Percentiles rank a stretch among this genome's conserved stretches.
Conservation (phyloP, 164 flowering plant species). For the Echeveria elegans region DNA sequence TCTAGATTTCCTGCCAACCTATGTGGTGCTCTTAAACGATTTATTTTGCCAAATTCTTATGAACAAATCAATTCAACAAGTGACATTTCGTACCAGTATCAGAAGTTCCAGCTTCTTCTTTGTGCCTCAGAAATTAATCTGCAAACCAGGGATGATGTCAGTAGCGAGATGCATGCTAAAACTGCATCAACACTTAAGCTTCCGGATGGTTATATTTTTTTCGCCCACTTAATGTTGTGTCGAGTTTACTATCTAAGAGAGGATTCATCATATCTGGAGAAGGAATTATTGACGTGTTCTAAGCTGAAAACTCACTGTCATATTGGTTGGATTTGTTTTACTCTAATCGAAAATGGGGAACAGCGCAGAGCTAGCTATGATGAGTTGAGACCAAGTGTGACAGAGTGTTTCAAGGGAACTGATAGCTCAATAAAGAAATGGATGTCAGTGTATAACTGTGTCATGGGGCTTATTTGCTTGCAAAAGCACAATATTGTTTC, state of each 20-base stretch:
- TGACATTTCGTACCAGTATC: slow-evolving; percentile 28
- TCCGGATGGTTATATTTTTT: slow-evolving; percentile 45
- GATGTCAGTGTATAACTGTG: slow-evolving; percentile 48
- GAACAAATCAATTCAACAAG: slow-evolving; percentile 23
- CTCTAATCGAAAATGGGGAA: slow-evolving; percentile 39
- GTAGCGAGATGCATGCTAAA: slow-evolving; percentile 42
- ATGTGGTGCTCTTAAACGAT: slow-evolving; percentile 41
- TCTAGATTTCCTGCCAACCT: slow-evolving; percentile 67
- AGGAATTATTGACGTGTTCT: slow-evolving; percentile 56
- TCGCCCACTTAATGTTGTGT: slow-evolving; percentile 64
- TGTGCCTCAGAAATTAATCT: slow-evolving; percentile 81
- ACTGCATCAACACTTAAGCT: slow-evolving; percentile 38
- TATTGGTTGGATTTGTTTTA: slow-evolving; percentile 79
- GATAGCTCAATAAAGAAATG: slow-evolving; percentile 35
- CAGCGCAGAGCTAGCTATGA: slow-evolving; percentile 23
- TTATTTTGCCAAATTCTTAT: slow-evolving; percentile 37
- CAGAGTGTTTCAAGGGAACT: slow-evolving; percentile 34
- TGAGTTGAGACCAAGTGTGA: slow-evolving; percentile 26
- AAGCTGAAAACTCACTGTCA: slow-evolving; percentile 52
- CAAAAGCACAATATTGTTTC: slow-evolving; percentile 34
- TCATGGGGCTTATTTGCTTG: slow-evolving; percentile 45
- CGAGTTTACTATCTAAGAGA: slow-evolving; percentile 56
- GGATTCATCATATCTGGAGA: slow-evolving; percentile 24
- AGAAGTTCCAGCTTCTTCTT: slow-evolving; percentile 68
- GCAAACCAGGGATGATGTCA: slow-evolving; percentile 35